phyloP scores from a whole-genome alignment of 306 rosid species.

The Pyrus bretschneideri region DNA sequence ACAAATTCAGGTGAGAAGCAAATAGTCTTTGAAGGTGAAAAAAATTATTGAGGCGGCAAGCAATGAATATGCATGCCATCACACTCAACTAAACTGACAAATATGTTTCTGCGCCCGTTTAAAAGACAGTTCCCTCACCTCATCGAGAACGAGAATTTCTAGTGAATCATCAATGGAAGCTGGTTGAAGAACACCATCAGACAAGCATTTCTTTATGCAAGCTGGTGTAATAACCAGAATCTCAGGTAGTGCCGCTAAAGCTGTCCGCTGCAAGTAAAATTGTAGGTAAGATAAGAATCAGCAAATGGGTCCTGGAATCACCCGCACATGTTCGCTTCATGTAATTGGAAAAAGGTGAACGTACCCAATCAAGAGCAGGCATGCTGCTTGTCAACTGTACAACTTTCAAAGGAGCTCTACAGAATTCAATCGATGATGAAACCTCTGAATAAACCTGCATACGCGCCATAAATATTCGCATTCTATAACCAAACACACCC shows the following conservation, averaged over 20 bases:
- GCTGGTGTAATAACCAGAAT: constrained; percentile 88
- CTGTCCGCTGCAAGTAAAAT: constrained; percentile 50
- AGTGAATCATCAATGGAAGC: constrained; percentile 54
- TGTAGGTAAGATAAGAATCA: background rate
- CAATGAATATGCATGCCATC: background rate
- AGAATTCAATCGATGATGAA: constrained; percentile 54
- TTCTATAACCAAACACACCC: background rate
- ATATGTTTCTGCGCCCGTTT: background rate
- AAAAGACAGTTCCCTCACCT: constrained; percentile 37
- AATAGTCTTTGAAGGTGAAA: background rate
- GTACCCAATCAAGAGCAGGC: constrained; percentile 66
- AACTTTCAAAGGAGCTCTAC: constrained; percentile 73
- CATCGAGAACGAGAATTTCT: constrained; percentile 91
- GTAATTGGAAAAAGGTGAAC: constrained; percentile 23
- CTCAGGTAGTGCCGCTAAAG: constrained; percentile 74
- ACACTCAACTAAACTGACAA: background rate
- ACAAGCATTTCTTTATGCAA: constrained; percentile 77
- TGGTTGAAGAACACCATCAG: constrained; percentile 46
- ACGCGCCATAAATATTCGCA: background rate
- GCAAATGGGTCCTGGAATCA: background rate
- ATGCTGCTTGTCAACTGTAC: constrained; percentile 74
- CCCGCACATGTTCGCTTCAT: background rate
- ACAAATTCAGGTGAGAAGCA: background rate
- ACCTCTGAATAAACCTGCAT: constrained; percentile 64
- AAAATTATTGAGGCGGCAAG: background rate